These are phyloP conservation scores for Phylloporus scabripes DNA, from an alignment of 768 basidiomycete genomes.

Conservation along the genomic window DNA sequence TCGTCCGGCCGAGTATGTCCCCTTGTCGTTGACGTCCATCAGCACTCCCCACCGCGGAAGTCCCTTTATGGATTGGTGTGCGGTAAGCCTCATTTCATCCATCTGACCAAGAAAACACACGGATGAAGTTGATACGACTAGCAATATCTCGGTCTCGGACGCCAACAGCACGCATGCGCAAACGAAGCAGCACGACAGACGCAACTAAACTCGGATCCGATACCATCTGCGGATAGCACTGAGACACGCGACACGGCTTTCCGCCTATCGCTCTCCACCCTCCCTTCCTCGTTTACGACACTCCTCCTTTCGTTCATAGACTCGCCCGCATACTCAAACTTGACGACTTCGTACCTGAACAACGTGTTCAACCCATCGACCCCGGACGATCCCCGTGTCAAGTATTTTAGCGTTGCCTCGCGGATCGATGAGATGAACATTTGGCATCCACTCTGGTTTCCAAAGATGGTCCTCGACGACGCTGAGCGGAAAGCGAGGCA, in stretches of 20 bases:
- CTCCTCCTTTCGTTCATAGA: constrained; percentile 86
- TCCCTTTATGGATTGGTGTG: constrained; percentile 99
- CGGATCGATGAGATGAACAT: constrained; percentile 60
- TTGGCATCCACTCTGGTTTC: constrained; percentile 96
- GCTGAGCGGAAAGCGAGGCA: constrained; percentile 59
- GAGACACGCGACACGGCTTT: constrained; percentile 31
- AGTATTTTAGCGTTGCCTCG: constrained; percentile 89
- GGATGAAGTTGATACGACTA: constrained; percentile 28
- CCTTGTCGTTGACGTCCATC: constrained; percentile 82
- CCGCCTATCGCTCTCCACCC: constrained; percentile 51
- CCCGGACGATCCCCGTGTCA: constrained; percentile 74
- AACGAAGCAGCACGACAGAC: background rate
- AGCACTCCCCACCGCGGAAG: constrained; percentile 94
- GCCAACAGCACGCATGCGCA: constrained; percentile 32
- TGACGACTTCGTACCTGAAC: constrained; percentile 80
- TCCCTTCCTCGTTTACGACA: constrained; percentile 82
- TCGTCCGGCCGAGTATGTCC: constrained; percentile 74
- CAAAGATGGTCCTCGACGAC: constrained; percentile 90
- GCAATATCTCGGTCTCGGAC: constrained; percentile 92
- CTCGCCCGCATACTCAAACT: constrained; percentile 93
- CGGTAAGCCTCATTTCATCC: constrained; percentile 41
- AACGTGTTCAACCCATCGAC: constrained; percentile 77
- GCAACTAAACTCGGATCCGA: background rate
- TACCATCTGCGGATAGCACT: background rate
- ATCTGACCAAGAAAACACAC: constrained; percentile 5